Base-by-base conservation (phyloP, 2,329 filamentous ascomycete genomes). In the Nothomitra cinnamomea region DNA sequence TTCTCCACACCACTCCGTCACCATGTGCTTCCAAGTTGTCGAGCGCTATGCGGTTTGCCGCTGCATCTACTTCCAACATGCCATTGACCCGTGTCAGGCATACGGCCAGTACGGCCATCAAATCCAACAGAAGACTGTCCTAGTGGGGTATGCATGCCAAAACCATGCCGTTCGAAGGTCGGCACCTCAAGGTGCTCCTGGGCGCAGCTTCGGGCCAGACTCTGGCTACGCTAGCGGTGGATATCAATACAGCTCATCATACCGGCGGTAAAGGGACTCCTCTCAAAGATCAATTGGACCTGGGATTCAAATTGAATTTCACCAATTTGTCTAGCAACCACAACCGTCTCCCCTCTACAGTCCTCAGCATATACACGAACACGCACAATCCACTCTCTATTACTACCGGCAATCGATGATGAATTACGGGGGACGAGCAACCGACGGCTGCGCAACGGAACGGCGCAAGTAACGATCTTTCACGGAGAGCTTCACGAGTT, bases 31-130 rank as follows among this genome's bases (percentile, higher is more conserved):
- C 64, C 85, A 89, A 70, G 70, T 95, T 57, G 73, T 90, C 61
- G 88, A 95, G 68, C 76, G 86, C 56, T 95, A 88, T 72, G 82
- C 87, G 54, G 85, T 83, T 54, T 95, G 88, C 75, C 78, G 81
- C 58, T 95, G 88, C 69, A 75, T 90, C 61, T 94, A 95, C 73
- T 87, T 90, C 72, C 77, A 83, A 63, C 89, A 95, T 66, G 81
- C 85, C 49, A 76, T 95, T 61, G 88, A 95, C 63, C 83, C 85
- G 56, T 95, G 88, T 65, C 73, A 80, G 50, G 74, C 79, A 36
- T 87, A 87, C 64, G 85, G 83, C 56, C 80, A 83, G 56, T 77
- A 79, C 51, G 83, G 83, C 48, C 88, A 95, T 63, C 61, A 62
- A 47, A 71, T 89, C 55, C 79, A 87, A 59, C 81, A 85, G 62